These are phyloP conservation scores for Populus hybrid DNA, from an alignment of 441 rosid genomes.

Conservation along the genomic window DNA sequence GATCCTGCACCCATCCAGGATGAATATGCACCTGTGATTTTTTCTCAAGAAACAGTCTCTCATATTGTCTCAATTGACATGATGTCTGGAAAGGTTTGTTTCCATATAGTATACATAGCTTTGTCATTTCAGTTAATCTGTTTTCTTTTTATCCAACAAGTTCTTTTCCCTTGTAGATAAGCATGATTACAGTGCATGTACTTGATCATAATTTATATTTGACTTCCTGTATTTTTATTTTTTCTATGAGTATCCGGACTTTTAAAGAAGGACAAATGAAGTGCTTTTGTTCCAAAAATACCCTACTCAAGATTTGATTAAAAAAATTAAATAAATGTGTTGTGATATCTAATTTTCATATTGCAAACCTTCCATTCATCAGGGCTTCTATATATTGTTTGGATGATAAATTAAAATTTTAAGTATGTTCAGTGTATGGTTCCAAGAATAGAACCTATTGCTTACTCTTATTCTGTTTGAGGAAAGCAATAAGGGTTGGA, in stretches of 20 bases:
- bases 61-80: slow-evolving; percentile 94
- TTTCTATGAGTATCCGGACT: background rate
- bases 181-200: background rate
- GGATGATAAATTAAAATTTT: background rate
- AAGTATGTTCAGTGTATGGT: background rate
- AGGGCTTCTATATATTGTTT: background rate
- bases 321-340: too few relatives aligned
- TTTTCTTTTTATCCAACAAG: background rate
- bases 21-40: slow-evolving; percentile 95
- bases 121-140: slow-evolving; percentile 8
- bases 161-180: slow-evolving; percentile 1
- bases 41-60: slow-evolving; percentile 96
- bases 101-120: background rate
- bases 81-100: slow-evolving; percentile 96
- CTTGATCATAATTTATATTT: background rate
- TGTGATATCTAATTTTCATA: background rate
- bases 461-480: background rate
- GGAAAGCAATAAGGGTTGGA: background rate
- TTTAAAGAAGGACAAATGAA: background rate
- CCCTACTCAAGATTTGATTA: background rate
- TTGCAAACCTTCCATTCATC: background rate
- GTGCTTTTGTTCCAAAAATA: background rate
- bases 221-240: background rate
- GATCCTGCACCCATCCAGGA: slow-evolving; percentile 87
- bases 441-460: background rate